Percentiles rank a stretch among this genome's conserved stretches.
phyloP scores from a whole-genome alignment of 2,329 filamentous ascomycete genomes.

The Ascochyta pisi region DNA sequence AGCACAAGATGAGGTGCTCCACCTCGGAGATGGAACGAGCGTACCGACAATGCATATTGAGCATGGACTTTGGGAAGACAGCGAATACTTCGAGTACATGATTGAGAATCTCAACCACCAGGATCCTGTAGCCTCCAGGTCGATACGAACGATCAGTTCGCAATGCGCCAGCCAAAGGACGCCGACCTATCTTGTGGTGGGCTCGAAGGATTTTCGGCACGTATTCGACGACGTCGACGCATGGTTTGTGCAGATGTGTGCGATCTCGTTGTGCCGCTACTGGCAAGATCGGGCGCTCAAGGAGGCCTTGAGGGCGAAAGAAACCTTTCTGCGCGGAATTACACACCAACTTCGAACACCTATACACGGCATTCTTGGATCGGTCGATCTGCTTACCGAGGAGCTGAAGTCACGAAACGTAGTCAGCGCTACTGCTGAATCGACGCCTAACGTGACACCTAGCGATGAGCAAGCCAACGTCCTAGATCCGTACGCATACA shows the following conservation, averaged over 20 bases:
- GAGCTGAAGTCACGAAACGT: conserved; percentile 44
- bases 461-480: conserved; percentile 22
- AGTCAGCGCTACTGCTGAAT: conserved; percentile 12
- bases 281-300: conserved; percentile 50
- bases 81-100: conserved; percentile 49
- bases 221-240: conserved; percentile 58
- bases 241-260: conserved; percentile 55
- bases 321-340: conserved; percentile 55
- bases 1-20: conserved; percentile 30
- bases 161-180: conserved; percentile 45
- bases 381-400: conserved; percentile 52
- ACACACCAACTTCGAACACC: conserved; percentile 58
- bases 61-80: conserved; percentile 56
- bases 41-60: conserved; percentile 42
- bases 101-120: conserved; percentile 49
- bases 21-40: conserved; percentile 33
- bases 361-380: conserved; percentile 56
- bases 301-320: conserved; percentile 54
- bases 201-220: conserved; percentile 50
- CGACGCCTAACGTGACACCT: conserved; percentile 19
- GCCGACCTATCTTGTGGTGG: conserved; percentile 49
- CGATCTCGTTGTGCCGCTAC: conserved; percentile 47
- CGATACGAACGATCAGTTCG: conserved; percentile 50
- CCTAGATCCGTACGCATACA: conserved; percentile 33
- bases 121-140: conserved; percentile 31